phyloP scores from a whole-genome alignment of 2,329 filamentous ascomycete genomes.

The Aureobasidium sp. region DNA sequence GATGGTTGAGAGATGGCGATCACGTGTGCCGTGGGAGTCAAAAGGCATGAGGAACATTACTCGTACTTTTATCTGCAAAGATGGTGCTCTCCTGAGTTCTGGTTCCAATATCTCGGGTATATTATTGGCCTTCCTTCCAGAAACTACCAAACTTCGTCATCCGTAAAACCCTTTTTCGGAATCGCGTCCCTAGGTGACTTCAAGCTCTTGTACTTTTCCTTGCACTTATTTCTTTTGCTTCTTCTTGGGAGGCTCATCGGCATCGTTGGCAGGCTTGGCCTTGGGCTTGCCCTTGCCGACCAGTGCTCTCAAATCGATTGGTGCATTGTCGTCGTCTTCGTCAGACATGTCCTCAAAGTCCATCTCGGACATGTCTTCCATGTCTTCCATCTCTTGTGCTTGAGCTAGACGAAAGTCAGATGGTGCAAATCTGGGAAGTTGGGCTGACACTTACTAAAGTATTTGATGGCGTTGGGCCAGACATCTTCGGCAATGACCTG shows the following conservation, averaged over 20 bases:
- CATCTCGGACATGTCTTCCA: slow-evolving; percentile 43
- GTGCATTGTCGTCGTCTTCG: slow-evolving; percentile 50
- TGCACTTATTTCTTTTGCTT: slow-evolving; percentile 29
- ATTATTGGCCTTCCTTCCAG: background rate
- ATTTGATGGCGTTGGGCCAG: slow-evolving; percentile 81
- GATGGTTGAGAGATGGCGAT: background rate
- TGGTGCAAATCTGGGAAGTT: background rate
- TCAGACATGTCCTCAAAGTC: slow-evolving; percentile 48
- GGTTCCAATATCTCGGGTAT: background rate
- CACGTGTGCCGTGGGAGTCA: background rate
- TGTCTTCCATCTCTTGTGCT: slow-evolving; percentile 69
- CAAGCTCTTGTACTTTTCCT: background rate
- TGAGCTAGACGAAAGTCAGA: slow-evolving; percentile 19
- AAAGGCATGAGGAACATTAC: background rate
- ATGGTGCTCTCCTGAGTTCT: background rate
- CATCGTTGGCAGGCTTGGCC: slow-evolving; percentile 24
- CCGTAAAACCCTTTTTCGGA: background rate
- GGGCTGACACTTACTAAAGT: slow-evolving; percentile 66
- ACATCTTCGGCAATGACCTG: slow-evolving; percentile 77
- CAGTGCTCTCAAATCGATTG: slow-evolving; percentile 40
- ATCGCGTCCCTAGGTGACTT: background rate
- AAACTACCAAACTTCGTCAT: background rate
- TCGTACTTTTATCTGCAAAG: background rate
- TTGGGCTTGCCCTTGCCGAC: slow-evolving; percentile 39
- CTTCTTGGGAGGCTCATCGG: slow-evolving; percentile 31